phyloP scores from a whole-genome alignment of 2,329 filamentous ascomycete species.

The Pezicula carpinea region DNA sequence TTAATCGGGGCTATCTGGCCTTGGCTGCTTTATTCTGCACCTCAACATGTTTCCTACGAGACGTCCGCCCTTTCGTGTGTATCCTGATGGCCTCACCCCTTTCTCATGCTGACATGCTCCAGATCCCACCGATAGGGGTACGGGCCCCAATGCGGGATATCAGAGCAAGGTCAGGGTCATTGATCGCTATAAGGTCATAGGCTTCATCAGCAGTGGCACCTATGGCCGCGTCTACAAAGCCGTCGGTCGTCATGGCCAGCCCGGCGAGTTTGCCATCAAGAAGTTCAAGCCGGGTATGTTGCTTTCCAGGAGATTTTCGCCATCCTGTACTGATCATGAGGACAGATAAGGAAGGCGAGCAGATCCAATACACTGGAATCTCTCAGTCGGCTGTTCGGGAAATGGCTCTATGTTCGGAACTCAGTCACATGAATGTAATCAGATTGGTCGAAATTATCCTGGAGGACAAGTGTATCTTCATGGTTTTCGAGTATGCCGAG shows the following conservation, averaged over 20 bases:
- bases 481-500: conserved; percentile 98
- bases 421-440: conserved; percentile 85
- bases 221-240: conserved; percentile 99
- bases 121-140: conserved; percentile 51
- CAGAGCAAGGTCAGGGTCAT: conserved; percentile 81
- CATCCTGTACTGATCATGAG: conserved; percentile 1
- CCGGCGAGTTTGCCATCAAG: conserved; percentile 94
- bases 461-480: conserved; percentile 98
- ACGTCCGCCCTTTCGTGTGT: conserved; percentile 17
- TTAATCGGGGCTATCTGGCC: conserved; percentile 5
- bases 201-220: conserved; percentile 96
- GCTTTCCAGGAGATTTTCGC: not conserved
- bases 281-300: conserved; percentile 55
- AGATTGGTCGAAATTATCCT: conserved; percentile 91
- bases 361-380: conserved; percentile 91
- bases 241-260: conserved; percentile 64
- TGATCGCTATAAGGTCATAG: conserved; percentile 92
- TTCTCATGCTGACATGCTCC: conserved; percentile 31
- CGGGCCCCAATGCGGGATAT: conserved; percentile 43
- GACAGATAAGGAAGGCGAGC: conserved; percentile 88
- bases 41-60: conserved; percentile 24
- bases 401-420: conserved; percentile 93
- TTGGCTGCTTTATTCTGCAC: conserved; percentile 6
- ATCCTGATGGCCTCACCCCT: not conserved
- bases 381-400: conserved; percentile 96